Conservation (phyloP, 2,329 filamentous ascomycete genomes). For the Aspergillus sp. region DNA sequence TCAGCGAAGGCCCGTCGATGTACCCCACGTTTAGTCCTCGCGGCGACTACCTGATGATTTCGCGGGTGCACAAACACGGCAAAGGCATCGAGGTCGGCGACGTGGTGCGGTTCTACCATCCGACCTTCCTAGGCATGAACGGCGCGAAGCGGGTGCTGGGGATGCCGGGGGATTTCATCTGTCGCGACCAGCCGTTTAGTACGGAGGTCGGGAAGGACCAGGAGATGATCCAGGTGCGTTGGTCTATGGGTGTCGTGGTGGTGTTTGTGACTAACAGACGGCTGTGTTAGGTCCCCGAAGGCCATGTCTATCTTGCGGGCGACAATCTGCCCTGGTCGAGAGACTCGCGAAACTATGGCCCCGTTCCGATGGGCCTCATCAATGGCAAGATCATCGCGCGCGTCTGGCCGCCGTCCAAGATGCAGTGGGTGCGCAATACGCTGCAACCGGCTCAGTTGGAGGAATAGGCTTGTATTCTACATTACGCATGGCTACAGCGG, state of each 20-base stretch:
- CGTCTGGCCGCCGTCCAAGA: slow-evolving; percentile 34
- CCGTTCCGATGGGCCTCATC: slow-evolving; percentile 79
- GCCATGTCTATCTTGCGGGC: slow-evolving; percentile 87
- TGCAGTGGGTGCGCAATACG: slow-evolving; percentile 37
- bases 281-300: slow-evolving; percentile 68
- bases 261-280: background rate
- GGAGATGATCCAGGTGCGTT: slow-evolving; percentile 52
- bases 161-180: slow-evolving; percentile 61
- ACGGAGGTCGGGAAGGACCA: slow-evolving; percentile 27
- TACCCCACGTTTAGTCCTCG: slow-evolving; percentile 72
- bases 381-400: slow-evolving; percentile 73
- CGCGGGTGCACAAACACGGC: slow-evolving; percentile 66
- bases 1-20: slow-evolving; percentile 77
- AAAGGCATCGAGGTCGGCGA: slow-evolving; percentile 73
- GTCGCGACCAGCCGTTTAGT: slow-evolving; percentile 40
- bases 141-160: slow-evolving; percentile 79
- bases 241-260: background rate
- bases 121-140: slow-evolving; percentile 58
- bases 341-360: slow-evolving; percentile 84
- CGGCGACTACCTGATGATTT: slow-evolving; percentile 68
- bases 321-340: slow-evolving; percentile 82
- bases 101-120: slow-evolving; percentile 74
- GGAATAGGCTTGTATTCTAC: slow-evolving; percentile 1
- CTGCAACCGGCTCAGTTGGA: slow-evolving; percentile 29
- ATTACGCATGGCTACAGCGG: background rate